These are phyloP conservation scores for Stromatinia cepivora DNA, from an alignment of 2,329 filamentous ascomycete species.

Conservation along the genomic window DNA sequence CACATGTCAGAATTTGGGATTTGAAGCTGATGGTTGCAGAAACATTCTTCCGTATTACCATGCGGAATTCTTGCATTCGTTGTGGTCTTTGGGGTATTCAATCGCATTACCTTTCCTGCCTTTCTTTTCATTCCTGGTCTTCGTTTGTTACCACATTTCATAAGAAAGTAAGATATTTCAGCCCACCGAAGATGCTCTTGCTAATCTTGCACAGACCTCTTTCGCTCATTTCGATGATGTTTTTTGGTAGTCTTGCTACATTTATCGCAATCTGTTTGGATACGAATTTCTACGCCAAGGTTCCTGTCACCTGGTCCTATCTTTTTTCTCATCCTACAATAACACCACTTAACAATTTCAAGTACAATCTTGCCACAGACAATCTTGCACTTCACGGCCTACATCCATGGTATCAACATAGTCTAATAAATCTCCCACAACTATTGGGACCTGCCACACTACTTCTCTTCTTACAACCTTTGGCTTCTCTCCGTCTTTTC, in stretches of 20 bases:
- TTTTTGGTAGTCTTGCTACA: constrained; percentile 66
- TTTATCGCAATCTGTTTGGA: constrained; percentile 77
- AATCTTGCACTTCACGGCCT: constrained; percentile 76
- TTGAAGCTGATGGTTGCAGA: constrained; percentile 46
- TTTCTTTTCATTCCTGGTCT: constrained; percentile 84
- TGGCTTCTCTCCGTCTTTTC: constrained; percentile 62
- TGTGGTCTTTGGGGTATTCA: constrained; percentile 84
- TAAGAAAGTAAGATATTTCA: constrained; percentile 63
- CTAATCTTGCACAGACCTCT: constrained; percentile 49
- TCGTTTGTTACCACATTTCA: constrained; percentile 81
- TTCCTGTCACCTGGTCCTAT: constrained; percentile 63
- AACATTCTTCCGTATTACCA: constrained; percentile 73
- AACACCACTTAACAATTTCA: constrained; percentile 75
- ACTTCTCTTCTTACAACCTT: constrained; percentile 59
- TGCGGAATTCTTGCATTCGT: constrained; percentile 79
- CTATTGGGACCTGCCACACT: constrained; percentile 69
- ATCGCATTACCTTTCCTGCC: constrained; percentile 94
- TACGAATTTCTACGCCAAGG: constrained; percentile 75
- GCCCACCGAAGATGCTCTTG: background rate
- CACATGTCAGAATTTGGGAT: background rate
- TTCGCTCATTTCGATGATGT: constrained; percentile 61
- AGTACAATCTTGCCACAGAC: constrained; percentile 68
- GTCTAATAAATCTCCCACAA: constrained; percentile 69
- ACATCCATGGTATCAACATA: constrained; percentile 77
- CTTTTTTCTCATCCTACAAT: constrained; percentile 66